Evolutionary conservation across 2,329 filamentous ascomycete species (phyloP).

Genomic region (Aulographum hederae): DNA sequence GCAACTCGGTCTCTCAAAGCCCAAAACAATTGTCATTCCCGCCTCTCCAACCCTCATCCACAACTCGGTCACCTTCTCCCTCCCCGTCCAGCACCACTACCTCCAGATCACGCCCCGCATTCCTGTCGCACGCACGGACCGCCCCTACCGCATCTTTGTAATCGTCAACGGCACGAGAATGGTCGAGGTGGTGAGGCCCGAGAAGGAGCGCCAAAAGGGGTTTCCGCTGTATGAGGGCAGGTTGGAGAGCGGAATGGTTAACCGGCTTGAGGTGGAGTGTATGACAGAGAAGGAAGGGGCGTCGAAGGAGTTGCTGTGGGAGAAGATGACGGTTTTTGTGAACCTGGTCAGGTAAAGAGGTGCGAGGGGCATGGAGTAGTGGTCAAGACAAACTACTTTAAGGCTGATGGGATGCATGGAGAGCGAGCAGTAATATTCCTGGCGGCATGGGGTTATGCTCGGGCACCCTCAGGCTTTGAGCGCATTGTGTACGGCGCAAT

Average conservation of each 20-base stretch:
- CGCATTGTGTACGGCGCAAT: no score
- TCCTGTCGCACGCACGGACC: slow-evolving; percentile 41
- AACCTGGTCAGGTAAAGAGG: slow-evolving; percentile 41
- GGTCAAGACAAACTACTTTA: no score
- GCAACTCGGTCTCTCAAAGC: slow-evolving; percentile 40
- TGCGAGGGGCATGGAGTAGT: not conserved
- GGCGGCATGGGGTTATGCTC: no score
- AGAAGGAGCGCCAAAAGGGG: slow-evolving; percentile 27
- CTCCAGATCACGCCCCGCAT: slow-evolving; percentile 54
- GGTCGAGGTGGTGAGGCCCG: slow-evolving; percentile 38
- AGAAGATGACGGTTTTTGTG: slow-evolving; percentile 59
- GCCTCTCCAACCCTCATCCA: slow-evolving; percentile 48
- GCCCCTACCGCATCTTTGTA: slow-evolving; percentile 63
- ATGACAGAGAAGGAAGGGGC: slow-evolving; percentile 8
- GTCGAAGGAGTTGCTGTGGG: slow-evolving; percentile 48
- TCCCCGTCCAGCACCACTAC: slow-evolving; percentile 49
- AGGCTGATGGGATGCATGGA: no score
- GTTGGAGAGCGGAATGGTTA: slow-evolving; percentile 51
- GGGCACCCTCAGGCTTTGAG: no score
- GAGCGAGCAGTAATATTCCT: no score
- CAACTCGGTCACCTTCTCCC: slow-evolving; percentile 53
- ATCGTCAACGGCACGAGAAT: slow-evolving; percentile 46
- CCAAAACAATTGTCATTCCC: slow-evolving; percentile 43
- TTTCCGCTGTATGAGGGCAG: slow-evolving; percentile 60
- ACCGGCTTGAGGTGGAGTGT: slow-evolving; percentile 56